A percentile compares a stretch with the other conserved stretches of the same genome.
phyloP scores from a whole-genome alignment of 768 basidiomycete genomes.

The Tricholoma terreum region DNA sequence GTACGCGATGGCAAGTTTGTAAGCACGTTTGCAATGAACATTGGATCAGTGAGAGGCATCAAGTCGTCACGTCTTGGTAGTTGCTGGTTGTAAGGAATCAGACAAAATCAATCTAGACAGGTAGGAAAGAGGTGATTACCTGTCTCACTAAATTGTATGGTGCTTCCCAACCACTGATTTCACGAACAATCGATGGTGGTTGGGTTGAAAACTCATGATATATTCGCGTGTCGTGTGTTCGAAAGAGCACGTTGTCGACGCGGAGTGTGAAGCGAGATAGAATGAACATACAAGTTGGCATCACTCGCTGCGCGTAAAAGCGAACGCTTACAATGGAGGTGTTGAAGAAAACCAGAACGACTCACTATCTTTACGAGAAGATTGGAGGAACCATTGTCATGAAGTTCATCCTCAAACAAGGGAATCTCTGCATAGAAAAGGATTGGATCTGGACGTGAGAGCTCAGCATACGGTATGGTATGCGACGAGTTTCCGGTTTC shows the following conservation, averaged over 20 bases:
- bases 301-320: conserved; percentile 69
- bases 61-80: conserved; percentile 76
- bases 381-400: conserved; percentile 92
- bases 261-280: conserved; percentile 89
- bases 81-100: conserved; percentile 37
- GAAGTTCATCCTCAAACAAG: conserved; percentile 93
- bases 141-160: conserved; percentile 77
- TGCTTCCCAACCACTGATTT: conserved; percentile 89
- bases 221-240: conserved; percentile 83
- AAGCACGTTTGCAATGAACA: conserved; percentile 74
- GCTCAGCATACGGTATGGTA: conserved; percentile 76
- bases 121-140: conserved; percentile 35
- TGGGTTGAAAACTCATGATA: conserved; percentile 76
- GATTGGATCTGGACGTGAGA: conserved; percentile 91
- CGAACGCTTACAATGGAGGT: background rate
- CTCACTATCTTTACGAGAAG: conserved; percentile 85
- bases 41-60: conserved; percentile 83
- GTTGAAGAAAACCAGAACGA: conserved; percentile 12
- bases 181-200: conserved; percentile 67
- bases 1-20: conserved; percentile 56
- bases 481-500: conserved; percentile 57
- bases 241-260: conserved; percentile 93
- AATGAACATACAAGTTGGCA: conserved; percentile 93
- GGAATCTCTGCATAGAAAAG: conserved; percentile 97
- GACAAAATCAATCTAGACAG: background rate